Evolutionary conservation across 2,329 filamentous ascomycete species (phyloP).

Genomic region (Tetracladium maxilliforme): DNA sequence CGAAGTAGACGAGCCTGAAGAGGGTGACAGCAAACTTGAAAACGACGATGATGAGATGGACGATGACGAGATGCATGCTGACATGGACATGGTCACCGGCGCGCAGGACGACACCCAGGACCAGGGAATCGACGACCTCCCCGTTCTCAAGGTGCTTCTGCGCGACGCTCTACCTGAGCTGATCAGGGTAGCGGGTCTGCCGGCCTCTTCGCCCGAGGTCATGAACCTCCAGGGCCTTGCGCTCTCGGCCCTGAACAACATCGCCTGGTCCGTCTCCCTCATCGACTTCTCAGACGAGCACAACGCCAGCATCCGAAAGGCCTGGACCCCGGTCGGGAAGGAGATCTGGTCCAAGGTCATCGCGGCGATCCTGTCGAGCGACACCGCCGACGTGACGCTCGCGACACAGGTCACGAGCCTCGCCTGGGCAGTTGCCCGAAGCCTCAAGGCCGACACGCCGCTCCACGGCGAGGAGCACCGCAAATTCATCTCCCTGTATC

Average conservation of each 20-base stretch:
- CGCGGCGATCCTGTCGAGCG: slow-evolving; percentile 38
- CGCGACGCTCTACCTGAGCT: slow-evolving; percentile 30
- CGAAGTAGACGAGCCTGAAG: slow-evolving; percentile 21
- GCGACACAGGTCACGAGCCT: slow-evolving; percentile 50
- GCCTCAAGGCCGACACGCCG: slow-evolving; percentile 31
- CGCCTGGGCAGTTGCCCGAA: slow-evolving; percentile 49
- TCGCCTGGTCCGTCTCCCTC: slow-evolving; percentile 50
- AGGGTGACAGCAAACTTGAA: slow-evolving; percentile 20
- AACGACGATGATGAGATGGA: slow-evolving; percentile 36
- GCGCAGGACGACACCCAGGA: too few relatives aligned
- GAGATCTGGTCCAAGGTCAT: slow-evolving; percentile 43
- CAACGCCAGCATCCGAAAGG: slow-evolving; percentile 27
- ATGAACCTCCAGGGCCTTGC: slow-evolving; percentile 34
- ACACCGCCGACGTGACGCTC: slow-evolving; percentile 44
- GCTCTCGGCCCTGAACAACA: slow-evolving; percentile 49
- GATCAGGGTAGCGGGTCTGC: slow-evolving; percentile 27
- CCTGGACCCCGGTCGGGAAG: slow-evolving; percentile 38
- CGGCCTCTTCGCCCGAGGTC: slow-evolving; percentile 22
- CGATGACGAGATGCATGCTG: slow-evolving; percentile 41
- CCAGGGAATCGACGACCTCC: slow-evolving; percentile 31
- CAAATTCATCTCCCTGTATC: slow-evolving; percentile 51
- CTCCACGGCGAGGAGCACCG: slow-evolving; percentile 37
- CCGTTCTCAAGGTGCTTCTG: slow-evolving; percentile 33
- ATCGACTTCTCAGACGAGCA: slow-evolving; percentile 43
- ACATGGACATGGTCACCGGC: slow-evolving; percentile 50